Percentiles rank a stretch among this genome's conserved stretches.
Conservation (phyloP, 495 filamentous ascomycete genomes). For the Daldinia vernicosa region DNA sequence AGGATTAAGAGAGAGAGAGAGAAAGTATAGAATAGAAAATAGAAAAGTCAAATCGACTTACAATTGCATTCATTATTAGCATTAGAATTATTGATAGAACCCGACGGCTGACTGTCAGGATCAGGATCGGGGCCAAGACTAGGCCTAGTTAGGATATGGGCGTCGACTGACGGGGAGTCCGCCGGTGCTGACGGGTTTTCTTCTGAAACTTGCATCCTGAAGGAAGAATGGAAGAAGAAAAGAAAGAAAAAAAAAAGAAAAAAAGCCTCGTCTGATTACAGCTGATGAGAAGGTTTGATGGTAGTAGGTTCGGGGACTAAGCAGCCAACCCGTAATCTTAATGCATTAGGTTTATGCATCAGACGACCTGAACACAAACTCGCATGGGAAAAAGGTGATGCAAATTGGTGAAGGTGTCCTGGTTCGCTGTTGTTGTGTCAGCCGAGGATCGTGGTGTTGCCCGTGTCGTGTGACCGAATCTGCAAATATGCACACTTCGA, state of each 20-base stretch:
- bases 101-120: conserved; percentile 24
- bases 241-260: neutral
- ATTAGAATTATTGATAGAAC: conserved; percentile 22
- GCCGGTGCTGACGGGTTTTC: conserved; percentile 29
- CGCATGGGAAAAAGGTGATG: neutral
- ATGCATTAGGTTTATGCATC: conserved; percentile 26
- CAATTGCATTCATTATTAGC: conserved; percentile 24
- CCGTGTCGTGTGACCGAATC: conserved; percentile 38
- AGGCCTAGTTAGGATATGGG: conserved; percentile 11
- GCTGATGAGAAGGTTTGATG: conserved; percentile 14
- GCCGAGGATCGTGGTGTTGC: conserved; percentile 35
- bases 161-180: conserved; percentile 18
- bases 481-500: conserved; percentile 1
- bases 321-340: conserved; percentile 10
- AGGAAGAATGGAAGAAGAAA: conserved; percentile 12
- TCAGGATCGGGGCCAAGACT: conserved; percentile 3
- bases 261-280: conserved; percentile 30
- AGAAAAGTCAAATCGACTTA: conserved; percentile 28
- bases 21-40: conserved; percentile 5
- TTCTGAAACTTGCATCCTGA: conserved; percentile 39
- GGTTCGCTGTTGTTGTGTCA: conserved; percentile 31
- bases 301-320: conserved; percentile 7
- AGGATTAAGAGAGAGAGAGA: neutral
- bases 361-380: conserved; percentile 22
- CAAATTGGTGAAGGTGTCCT: conserved; percentile 9